These are phyloP conservation scores for Ensete glaucum DNA, from an alignment of 176 grass and related monocot genomes.

Conservation along the genomic window DNA sequence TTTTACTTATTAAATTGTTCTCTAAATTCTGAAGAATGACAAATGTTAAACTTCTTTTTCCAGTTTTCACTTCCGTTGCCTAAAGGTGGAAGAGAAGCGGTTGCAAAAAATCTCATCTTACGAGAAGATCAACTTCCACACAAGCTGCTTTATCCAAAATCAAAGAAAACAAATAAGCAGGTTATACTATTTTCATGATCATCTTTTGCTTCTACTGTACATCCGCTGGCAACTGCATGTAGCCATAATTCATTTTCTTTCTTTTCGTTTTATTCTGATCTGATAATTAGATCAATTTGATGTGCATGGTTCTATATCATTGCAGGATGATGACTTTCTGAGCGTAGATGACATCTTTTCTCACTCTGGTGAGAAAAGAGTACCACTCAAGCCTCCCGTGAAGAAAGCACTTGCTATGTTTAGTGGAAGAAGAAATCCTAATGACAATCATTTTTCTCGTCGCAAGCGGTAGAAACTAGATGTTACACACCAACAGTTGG, in stretches of 20 bases:
- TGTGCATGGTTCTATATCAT: not conserved
- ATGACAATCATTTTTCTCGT: conserved; percentile 93
- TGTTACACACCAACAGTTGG: not conserved
- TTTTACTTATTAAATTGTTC: not conserved
- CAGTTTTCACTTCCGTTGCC: conserved; percentile 97
- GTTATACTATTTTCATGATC: conserved; percentile 28
- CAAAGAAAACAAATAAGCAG: conserved; percentile 57
- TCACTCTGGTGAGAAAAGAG: conserved; percentile 57
- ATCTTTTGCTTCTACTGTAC: not conserved
- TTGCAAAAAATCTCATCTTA: conserved; percentile 74
- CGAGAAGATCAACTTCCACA: conserved; percentile 93
- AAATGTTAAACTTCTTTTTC: conserved; percentile 25
- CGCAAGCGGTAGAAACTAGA: conserved; percentile 32
- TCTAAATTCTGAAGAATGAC: not conserved
- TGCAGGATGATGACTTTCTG: conserved; percentile 66
- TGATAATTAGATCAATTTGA: not conserved
- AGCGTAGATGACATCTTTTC: conserved; percentile 64
- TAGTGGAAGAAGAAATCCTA: conserved; percentile 84
- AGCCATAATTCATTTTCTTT: not conserved
- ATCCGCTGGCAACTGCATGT: not conserved
- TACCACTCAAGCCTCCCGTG: conserved; percentile 68
- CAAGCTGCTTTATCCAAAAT: conserved; percentile 77
- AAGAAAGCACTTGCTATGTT: conserved; percentile 79
- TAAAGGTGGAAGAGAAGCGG: conserved; percentile 81
- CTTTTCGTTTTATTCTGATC: not conserved